These are phyloP conservation scores for Echinochloa phyllopogon DNA, from an alignment of 176 grass and related monocot species.

Conservation along the genomic window DNA sequence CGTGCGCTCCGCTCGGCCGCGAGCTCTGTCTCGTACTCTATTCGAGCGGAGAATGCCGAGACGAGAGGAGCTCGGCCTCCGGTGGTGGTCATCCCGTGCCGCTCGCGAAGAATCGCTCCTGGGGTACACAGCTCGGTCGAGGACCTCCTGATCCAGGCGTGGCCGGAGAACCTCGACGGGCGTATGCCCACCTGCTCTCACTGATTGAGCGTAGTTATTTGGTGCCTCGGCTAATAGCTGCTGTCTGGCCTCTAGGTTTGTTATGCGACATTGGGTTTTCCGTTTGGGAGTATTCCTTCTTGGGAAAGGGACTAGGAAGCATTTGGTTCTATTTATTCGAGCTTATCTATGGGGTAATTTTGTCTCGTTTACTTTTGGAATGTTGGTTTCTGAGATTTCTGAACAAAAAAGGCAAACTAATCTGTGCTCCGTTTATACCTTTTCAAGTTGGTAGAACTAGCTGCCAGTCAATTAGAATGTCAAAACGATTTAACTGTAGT, in stretches of 20 bases:
- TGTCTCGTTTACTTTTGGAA: neutral
- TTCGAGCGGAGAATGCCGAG: slow-evolving; percentile 10
- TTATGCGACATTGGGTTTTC: neutral
- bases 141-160: slow-evolving; percentile 9
- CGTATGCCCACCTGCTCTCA: neutral
- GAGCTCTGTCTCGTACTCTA: neutral
- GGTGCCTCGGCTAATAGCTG: neutral
- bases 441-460: neutral
- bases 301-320: neutral
- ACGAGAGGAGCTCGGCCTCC: neutral
- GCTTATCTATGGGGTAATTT: neutral
- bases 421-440: neutral
- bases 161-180: neutral
- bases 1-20: neutral
- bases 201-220: neutral
- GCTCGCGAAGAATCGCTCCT: neutral
- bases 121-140: neutral
- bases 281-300: neutral
- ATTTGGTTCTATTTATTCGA: neutral
- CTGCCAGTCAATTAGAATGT: neutral
- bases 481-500: neutral
- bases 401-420: neutral
- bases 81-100: neutral
- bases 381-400: slow-evolving; percentile 4
- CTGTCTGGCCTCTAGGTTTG: slow-evolving; percentile 1